Evolutionary conservation across 306 rosid species (phyloP).

Genomic region (Geum urbanum): DNA sequence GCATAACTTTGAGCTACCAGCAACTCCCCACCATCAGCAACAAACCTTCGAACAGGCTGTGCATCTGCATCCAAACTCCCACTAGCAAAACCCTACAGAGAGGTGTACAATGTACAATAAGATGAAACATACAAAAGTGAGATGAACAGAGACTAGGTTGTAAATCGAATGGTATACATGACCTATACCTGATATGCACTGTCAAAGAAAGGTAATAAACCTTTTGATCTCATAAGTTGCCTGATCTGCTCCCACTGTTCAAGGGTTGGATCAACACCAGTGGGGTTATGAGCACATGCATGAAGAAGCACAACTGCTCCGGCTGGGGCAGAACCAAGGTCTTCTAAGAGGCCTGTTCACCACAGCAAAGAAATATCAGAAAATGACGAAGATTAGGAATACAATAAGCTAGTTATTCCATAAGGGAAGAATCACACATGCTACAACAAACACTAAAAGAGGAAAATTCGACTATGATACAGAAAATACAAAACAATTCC

Average conservation of each 20-base stretch:
- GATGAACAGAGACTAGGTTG: background rate
- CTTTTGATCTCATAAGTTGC: slow-evolving; percentile 71
- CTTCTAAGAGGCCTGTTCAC: slow-evolving; percentile 77
- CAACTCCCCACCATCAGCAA: slow-evolving; percentile 92
- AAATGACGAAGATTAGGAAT: slow-evolving; percentile 3
- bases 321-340: slow-evolving; percentile 88
- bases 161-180: background rate
- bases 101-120: background rate
- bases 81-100: slow-evolving; percentile 85
- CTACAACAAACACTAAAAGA: background rate
- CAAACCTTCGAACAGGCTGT: slow-evolving; percentile 79
- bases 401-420: background rate
- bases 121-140: background rate
- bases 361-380: slow-evolving; percentile 18
- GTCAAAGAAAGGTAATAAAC: slow-evolving; percentile 92
- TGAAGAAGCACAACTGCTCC: slow-evolving; percentile 86
- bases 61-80: slow-evolving; percentile 95
- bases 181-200: slow-evolving; percentile 91
- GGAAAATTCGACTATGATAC: background rate
- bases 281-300: slow-evolving; percentile 99
- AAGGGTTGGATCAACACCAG: slow-evolving; percentile 96
- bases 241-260: slow-evolving; percentile 98
- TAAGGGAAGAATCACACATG: background rate
- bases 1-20: slow-evolving; percentile 94
- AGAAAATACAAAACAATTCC: background rate